Evolutionary conservation across 1,284 basidiomycete genomes (phyloP), one percentile per base, ranked within the genome.

Genomic region (Neotropicomus parvogracilis): DNA sequence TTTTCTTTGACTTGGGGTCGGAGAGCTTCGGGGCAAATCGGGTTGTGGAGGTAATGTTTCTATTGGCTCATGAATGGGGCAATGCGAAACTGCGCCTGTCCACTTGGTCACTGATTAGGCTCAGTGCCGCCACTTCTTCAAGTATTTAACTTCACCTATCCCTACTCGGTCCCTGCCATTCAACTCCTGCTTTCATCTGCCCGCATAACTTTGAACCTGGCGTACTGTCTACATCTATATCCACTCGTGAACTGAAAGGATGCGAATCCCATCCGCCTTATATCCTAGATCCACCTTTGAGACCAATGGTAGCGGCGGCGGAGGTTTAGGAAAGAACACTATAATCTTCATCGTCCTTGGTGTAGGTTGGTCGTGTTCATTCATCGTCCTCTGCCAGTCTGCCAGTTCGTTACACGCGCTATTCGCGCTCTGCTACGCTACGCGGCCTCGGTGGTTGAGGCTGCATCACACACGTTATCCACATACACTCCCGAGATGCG

Each of bases 301-400:
- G 10, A 21, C 29, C 34, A 28, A 14, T 19, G 28, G 8, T 37
- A 16, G 17, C 20, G 17, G 31, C 12, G 3, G 36, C 27, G 17
- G 37, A 13, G 43, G 51, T 1, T 5, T 65, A 6, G 47, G 49
- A 27, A 4, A n/a, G 13, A 52, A 46, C 38, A 65, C 63, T 27
- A 40, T 56, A 29, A 48, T 65, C 40, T 60, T 62, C 41, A 62
- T 62, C 27, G 41, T 58, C 7, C 47, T 62, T 26, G 60, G 59
- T 42, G 48, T 60, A 64, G 61, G 60, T 62, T 49, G 50, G 59
- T 63, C 35, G 45, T 49, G 46, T 55, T 57, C 48, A 29, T 53
- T 51, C 47, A 13, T 45, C 13, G n/a, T 46, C 17, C 21, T 37
- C 40, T 46, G 20, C 20, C 29, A 2, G 14, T 37, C 40, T 46